Conservation (phyloP, 2,329 filamentous ascomycete species). For the Botryotinia calthae region DNA sequence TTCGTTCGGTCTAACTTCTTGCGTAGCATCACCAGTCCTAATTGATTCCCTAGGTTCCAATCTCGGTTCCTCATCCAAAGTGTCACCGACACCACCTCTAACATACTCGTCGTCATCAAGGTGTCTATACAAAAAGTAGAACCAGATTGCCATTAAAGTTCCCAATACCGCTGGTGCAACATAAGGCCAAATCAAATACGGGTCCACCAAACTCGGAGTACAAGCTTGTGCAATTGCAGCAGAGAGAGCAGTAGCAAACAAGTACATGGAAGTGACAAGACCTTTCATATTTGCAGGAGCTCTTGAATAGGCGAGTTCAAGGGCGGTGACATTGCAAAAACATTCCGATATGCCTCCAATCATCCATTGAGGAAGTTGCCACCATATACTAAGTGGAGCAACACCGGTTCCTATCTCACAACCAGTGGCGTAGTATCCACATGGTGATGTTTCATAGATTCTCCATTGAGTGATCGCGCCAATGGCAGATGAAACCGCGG, state of each 20-base stretch:
- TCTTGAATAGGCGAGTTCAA: slow-evolving; percentile 75
- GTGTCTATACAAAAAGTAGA: slow-evolving; percentile 65
- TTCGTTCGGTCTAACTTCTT: not conserved
- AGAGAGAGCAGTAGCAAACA: slow-evolving; percentile 65
- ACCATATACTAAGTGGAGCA: slow-evolving; percentile 31
- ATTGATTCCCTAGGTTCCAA: not conserved
- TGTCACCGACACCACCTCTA: slow-evolving; percentile 13
- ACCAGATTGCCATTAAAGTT: slow-evolving; percentile 57
- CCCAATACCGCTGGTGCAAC: slow-evolving; percentile 60
- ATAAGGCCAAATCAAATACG: slow-evolving; percentile 70
- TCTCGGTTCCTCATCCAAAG: not conserved
- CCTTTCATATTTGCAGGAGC: slow-evolving; percentile 77
- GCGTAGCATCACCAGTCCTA: not conserved
- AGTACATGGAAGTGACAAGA: slow-evolving; percentile 65
- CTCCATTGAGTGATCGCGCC: slow-evolving; percentile 57
- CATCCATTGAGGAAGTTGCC: slow-evolving; percentile 42
- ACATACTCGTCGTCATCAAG: slow-evolving; percentile 58
- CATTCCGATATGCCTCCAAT: slow-evolving; percentile 56
- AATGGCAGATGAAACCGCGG: slow-evolving; percentile 56
- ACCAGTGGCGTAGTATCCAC: slow-evolving; percentile 45
- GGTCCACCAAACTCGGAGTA: slow-evolving; percentile 47
- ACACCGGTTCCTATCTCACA: slow-evolving; percentile 28
- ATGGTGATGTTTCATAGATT: slow-evolving; percentile 61
- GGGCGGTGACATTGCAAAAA: slow-evolving; percentile 57
- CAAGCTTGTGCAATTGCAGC: slow-evolving; percentile 26